These are phyloP conservation scores for Cladorrhinum samala DNA, from an alignment of 495 filamentous ascomycete genomes.

Conservation along the genomic window DNA sequence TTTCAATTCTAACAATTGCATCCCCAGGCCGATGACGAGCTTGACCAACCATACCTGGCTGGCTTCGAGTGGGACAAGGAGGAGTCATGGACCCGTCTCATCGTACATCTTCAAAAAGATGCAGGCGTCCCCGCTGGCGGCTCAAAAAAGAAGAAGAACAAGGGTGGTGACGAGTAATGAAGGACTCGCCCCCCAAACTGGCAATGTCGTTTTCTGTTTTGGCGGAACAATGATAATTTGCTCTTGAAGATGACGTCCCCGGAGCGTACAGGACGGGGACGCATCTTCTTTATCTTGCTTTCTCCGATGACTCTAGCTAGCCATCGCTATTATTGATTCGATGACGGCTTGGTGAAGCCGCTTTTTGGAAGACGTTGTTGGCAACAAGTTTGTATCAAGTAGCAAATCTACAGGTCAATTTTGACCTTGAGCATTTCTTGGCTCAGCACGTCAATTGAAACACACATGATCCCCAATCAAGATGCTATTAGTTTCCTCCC, in stretches of 20 bases:
- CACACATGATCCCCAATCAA: not conserved
- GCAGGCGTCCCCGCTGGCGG: constrained; percentile 43
- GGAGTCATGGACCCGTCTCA: constrained; percentile 63
- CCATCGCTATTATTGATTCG: not conserved
- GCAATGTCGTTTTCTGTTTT: not conserved
- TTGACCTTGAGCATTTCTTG: too few relatives aligned
- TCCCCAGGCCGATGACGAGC: constrained; percentile 75
- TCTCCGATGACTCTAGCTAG: not conserved
- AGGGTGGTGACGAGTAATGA: constrained; percentile 43
- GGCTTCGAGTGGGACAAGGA: constrained; percentile 96
- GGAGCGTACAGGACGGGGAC: not conserved
- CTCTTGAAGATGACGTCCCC: too few relatives aligned
- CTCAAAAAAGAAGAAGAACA: constrained; percentile 67
- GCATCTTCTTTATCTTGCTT: not conserved
- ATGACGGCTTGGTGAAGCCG: not conserved
- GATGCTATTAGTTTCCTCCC: too few relatives aligned
- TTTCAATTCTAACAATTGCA: constrained; percentile 1
- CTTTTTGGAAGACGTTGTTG: not conserved
- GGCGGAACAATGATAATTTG: too few relatives aligned
- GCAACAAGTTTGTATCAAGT: too few relatives aligned
- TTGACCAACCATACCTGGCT: constrained; percentile 73
- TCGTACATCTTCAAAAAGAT: constrained; percentile 77
- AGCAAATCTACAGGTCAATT: too few relatives aligned
- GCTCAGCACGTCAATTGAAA: not conserved
- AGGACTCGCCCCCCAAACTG: constrained; percentile 2